These are phyloP conservation scores for Rhizopus sp. DNA, from an alignment of 371 early-diverging fungal species.

Conservation along the genomic window DNA sequence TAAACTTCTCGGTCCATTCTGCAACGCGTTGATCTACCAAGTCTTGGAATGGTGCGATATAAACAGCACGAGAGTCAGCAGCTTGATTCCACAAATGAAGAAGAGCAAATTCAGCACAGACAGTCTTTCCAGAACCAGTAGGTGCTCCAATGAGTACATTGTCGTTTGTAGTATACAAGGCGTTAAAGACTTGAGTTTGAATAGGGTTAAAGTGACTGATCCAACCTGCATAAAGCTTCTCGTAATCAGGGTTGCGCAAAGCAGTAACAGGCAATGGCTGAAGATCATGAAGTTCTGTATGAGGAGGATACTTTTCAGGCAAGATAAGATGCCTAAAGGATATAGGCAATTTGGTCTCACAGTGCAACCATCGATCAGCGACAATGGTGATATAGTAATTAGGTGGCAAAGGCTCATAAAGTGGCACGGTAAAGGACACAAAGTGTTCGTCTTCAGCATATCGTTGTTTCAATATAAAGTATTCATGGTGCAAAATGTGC, in stretches of 20 bases:
- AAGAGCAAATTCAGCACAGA: constrained; percentile 95
- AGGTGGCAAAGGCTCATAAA: constrained; percentile 94
- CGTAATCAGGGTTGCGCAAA: constrained; percentile 73
- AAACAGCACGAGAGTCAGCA: constrained; percentile 77
- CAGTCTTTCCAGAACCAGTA: constrained; percentile 96
- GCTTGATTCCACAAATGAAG: constrained; percentile 76
- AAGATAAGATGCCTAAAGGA: constrained; percentile 91
- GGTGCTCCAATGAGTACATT: constrained; percentile 97
- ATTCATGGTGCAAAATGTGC: constrained; percentile 84
- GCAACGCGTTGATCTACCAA: constrained; percentile 76
- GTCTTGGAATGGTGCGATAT: constrained; percentile 92
- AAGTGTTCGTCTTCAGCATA: constrained; percentile 73
- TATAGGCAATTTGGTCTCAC: constrained; percentile 87
- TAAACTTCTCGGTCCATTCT: constrained; percentile 84
- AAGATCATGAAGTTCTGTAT: constrained; percentile 92
- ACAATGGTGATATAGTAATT: constrained; percentile 92
- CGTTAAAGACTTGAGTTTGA: constrained; percentile 95
- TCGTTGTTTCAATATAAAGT: constrained; percentile 79
- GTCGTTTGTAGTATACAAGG: constrained; percentile 88
- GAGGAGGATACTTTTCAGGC: constrained; percentile 92
- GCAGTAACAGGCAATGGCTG: constrained; percentile 87
- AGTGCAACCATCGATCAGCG: constrained; percentile 94
- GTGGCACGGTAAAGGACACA: constrained; percentile 87
- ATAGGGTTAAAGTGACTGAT: constrained; percentile 91
- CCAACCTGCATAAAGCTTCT: constrained; percentile 63